These are phyloP conservation scores for Bipolaris zeicola DNA, from an alignment of 2,329 filamentous ascomycete species.

Conservation along the genomic window DNA sequence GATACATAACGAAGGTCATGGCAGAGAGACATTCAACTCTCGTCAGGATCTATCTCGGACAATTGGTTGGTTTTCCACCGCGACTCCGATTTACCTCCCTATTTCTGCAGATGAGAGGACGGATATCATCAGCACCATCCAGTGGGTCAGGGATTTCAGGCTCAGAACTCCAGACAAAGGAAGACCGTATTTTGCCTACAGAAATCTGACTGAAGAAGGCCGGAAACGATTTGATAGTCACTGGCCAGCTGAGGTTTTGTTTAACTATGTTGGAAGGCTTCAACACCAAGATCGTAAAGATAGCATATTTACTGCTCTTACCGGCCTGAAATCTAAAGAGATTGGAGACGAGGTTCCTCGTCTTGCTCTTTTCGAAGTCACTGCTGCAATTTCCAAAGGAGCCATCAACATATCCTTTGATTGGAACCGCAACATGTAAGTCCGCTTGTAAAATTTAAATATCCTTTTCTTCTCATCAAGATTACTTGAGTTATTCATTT, in stretches of 20 bases:
- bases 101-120: slow-evolving; percentile 31
- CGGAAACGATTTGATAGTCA: slow-evolving; percentile 34
- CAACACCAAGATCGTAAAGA: slow-evolving; percentile 41
- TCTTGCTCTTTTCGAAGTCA: slow-evolving; percentile 41
- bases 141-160: slow-evolving; percentile 43
- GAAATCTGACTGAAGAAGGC: slow-evolving; percentile 33
- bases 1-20: slow-evolving; percentile 57
- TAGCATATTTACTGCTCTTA: slow-evolving; percentile 30
- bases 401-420: slow-evolving; percentile 40
- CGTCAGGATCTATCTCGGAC: slow-evolving; percentile 57
- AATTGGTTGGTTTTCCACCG: slow-evolving; percentile 59
- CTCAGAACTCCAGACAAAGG: slow-evolving; percentile 41
- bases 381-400: slow-evolving; percentile 37
- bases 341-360: slow-evolving; percentile 36
- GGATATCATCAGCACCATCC: slow-evolving; percentile 39
- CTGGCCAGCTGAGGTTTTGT: slow-evolving; percentile 43
- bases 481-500: fast-evolving
- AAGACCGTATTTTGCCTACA: slow-evolving; percentile 40
- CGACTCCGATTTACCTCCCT: slow-evolving; percentile 37
- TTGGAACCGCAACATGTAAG: slow-evolving; percentile 38
- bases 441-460: not conserved
- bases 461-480: no score
- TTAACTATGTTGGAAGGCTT: slow-evolving; percentile 42
- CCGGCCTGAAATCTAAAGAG: slow-evolving; percentile 29
- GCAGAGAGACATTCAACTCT: slow-evolving; percentile 53